Evolutionary conservation across 768 basidiomycete species (phyloP), one percentile per base, ranked within the genome.

Genomic region (Naganishia vaughanmartiniae): DNA sequence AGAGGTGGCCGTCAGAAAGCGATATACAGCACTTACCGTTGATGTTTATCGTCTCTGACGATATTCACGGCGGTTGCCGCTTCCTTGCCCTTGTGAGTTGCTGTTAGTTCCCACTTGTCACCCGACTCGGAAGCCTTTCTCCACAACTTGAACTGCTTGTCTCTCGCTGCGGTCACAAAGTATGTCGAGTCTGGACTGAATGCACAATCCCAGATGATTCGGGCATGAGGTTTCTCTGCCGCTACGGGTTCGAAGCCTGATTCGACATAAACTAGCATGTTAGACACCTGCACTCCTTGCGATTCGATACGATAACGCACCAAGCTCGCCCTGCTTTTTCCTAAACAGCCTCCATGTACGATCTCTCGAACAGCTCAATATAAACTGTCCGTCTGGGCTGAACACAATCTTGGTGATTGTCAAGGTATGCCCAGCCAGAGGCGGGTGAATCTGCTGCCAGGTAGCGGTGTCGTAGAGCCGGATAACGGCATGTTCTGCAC

Each of bases 71-170:
- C 91, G 0, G 93, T 98, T 7, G 89, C 90, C 9, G 91, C 89
- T 46, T 92, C 89, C 0, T 85, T 78, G 0, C 88, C 84, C 75
- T 89, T 92, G 67, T 97, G 81, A 10, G 87, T 89, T 21, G 85
- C 83, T 1, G 84, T 80, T 17, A 83, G 75, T 15, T 78, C 81
- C 91, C 93, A 95, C 24, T 84, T 81, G 10, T 76, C 67, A 2
- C 65, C 58, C 1, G 74, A 75, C 4, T 78, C 81, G 0, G 81
- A 81, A 10, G 74, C 74, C 21, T 83, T 78, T 54, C 82, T 79
- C 96, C 95, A 98, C 14, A 97, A 83, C 79, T 90, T 95, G 54
- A 92, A 94, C 17, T 91, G 92, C 83, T 95, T 98, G 81, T 99
- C 96, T 53, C 96, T 86, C 2, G 94, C 93, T 0, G 91, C 94